Conservation (phyloP, 306 rosid genomes). For the Cucurbita ficifolia region DNA sequence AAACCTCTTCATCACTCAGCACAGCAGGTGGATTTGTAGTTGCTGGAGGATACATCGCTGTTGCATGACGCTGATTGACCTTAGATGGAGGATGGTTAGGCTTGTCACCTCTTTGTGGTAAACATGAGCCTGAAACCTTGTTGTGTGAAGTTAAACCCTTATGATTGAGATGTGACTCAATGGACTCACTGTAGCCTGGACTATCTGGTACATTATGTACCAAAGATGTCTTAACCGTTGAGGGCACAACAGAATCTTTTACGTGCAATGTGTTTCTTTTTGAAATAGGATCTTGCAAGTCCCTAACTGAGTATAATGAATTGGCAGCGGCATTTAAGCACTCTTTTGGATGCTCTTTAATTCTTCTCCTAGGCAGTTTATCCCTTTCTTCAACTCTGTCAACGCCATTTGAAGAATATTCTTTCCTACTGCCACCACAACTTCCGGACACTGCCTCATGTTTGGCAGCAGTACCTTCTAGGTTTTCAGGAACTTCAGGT, state of each 20-base stretch:
- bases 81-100: conserved; percentile 48
- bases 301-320: conserved; percentile 39
- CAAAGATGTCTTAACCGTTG: conserved; percentile 37
- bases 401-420: conserved; percentile 26
- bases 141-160: conserved; percentile 41
- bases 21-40: conserved; percentile 45
- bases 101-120: conserved; percentile 57
- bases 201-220: conserved; percentile 25
- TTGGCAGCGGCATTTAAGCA: conserved; percentile 29
- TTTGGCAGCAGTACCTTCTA: conserved; percentile 25
- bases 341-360: conserved; percentile 51
- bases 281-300: conserved; percentile 39
- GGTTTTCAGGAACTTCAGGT: conserved; percentile 35
- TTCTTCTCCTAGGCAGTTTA: conserved; percentile 32
- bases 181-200: conserved; percentile 32
- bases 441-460: conserved; percentile 30
- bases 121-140: conserved; percentile 40
- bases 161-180: conserved; percentile 32
- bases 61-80: conserved; percentile 46
- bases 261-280: conserved; percentile 38
- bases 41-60: conserved; percentile 39
- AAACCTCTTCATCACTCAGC: conserved; percentile 93
- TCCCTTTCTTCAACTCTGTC: conserved; percentile 38
- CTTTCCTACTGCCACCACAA: conserved; percentile 39
- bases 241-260: conserved; percentile 33